Conservation (phyloP, 495 filamentous ascomycete species). For the Penicillium macrosclerotiorum region DNA sequence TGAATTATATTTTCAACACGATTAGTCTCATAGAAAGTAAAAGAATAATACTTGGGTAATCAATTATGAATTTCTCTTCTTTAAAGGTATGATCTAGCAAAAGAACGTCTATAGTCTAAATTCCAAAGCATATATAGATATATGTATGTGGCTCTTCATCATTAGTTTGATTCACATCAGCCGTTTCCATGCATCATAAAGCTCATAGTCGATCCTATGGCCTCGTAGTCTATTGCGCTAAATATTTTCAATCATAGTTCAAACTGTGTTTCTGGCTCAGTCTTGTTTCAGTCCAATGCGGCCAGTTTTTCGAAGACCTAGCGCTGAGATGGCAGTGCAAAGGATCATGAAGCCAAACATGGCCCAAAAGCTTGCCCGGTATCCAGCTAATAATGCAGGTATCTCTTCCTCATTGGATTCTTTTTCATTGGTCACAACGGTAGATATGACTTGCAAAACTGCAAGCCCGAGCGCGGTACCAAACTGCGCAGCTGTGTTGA, state of each 20-base stretch:
- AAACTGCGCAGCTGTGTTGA: slow-evolving; percentile 3
- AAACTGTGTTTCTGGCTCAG: neutral
- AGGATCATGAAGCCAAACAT: slow-evolving; percentile 9
- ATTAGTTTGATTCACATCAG: no score
- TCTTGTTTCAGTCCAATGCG: slow-evolving; percentile 3
- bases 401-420: neutral
- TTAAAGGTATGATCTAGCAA: no score
- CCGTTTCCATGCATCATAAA: no score
- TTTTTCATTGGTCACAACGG: slow-evolving; percentile 4
- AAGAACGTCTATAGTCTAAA: no score
- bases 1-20: no score
- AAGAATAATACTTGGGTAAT: no score
- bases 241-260: neutral
- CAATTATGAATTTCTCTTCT: no score
- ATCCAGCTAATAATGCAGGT: neutral
- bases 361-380: slow-evolving; percentile 10
- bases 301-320: slow-evolving; percentile 1
- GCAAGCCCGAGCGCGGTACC: slow-evolving; percentile 2
- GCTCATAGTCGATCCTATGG: no score
- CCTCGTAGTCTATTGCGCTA: neutral
- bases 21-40: no score
- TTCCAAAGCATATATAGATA: no score
- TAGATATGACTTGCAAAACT: slow-evolving; percentile 5
- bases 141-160: no score
- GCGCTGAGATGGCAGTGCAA: slow-evolving; percentile 1